Evolutionary conservation across 495 filamentous ascomycete species (phyloP).

Genomic region (Elaphomyces granulatus): DNA sequence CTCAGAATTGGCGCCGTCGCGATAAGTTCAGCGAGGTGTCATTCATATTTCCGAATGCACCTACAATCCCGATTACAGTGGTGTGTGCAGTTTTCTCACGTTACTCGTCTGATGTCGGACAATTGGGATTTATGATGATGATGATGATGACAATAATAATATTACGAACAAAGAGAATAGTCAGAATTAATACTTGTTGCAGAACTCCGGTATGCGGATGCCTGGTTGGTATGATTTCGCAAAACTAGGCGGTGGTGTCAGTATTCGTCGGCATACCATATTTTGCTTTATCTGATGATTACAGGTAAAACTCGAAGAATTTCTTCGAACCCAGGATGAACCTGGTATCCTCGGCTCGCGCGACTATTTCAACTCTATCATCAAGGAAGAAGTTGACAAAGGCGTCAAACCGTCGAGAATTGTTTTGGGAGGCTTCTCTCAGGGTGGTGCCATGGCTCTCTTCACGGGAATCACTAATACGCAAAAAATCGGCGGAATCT

Average conservation of each 20-base stretch:
- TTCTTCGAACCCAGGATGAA: slow-evolving; percentile 53
- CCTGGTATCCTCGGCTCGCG: slow-evolving; percentile 57
- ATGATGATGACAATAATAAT: too few species aligned
- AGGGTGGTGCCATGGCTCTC: slow-evolving; percentile 46
- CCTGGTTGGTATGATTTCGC: slow-evolving; percentile 89
- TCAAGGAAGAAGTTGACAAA: slow-evolving; percentile 67
- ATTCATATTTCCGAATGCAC: slow-evolving; percentile 93
- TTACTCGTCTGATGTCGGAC: background rate
- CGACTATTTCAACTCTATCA: slow-evolving; percentile 63
- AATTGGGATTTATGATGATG: background rate
- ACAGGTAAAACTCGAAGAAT: slow-evolving; percentile 35
- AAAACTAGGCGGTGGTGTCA: slow-evolving; percentile 36
- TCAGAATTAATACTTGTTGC: slow-evolving; percentile 2
- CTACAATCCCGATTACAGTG: slow-evolving; percentile 71
- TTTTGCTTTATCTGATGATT: slow-evolving; percentile 1
- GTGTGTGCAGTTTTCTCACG: slow-evolving; percentile 33
- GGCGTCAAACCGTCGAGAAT: slow-evolving; percentile 76
- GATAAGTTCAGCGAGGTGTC: slow-evolving; percentile 76
- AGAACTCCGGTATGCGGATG: slow-evolving; percentile 76
- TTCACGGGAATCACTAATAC: slow-evolving; percentile 56
- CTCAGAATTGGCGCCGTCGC: slow-evolving; percentile 79
- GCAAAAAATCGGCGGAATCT: slow-evolving; percentile 71
- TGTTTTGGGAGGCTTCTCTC: slow-evolving; percentile 58
- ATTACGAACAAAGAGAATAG: too few species aligned
- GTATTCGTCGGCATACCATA: slow-evolving; percentile 3